Evolutionary conservation across 495 filamentous ascomycete species (phyloP), one percentile per base, ranked within the genome.

Genomic region (Neurospora tetraspora): DNA sequence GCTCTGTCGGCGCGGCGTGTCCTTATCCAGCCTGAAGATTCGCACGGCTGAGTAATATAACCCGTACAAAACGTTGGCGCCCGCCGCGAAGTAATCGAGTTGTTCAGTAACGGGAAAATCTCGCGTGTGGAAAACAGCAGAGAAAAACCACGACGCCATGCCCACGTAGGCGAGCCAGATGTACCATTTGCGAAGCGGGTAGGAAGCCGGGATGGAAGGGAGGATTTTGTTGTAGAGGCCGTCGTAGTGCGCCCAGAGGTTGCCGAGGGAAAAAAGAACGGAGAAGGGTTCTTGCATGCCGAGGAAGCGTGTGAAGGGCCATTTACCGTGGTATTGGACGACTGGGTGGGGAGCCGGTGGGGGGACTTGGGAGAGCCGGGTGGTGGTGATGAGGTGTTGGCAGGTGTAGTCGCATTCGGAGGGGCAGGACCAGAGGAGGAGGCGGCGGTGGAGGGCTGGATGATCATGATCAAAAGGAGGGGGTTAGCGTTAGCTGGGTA

Each of bases 241-340:
- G 71, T 89, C 80, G 79, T 90, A 89, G 83, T 99, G 96, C n/a
- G 93, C 96, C 37, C 89, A 85, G 73, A 94, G 89, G 83, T 99
- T 98, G 76, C 97, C 84, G 69, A 95, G 85, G 75, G 93, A 96
- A 87, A 98, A 99, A 74, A 98, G 84, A 71, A 98, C 96, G 39
- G 89, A 92, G 82, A 92, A 93, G 73, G 94, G 93, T 84, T 99
- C 96, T 83, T 99, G 96, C 83, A 97, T 90, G 77, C 96, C 96
- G 20, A 97, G 81, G 73, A 97, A 85, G 73, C 96, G 90, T 74
- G 88, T 85, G 85, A 99, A 99, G 38, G 96, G 96, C 96, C 96
- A 99, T 88, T 99, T 99, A n/a, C 96, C 96, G 85, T 99, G 94
- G 85, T 92, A 99, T 84, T 99, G 96, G 45, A 94, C 89, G 37